A percentile compares a stretch with the other conserved stretches of the same genome.
These are phyloP conservation scores for Paramarasmius palmivorus DNA, from an alignment of 1,284 basidiomycete genomes.

Conservation along the genomic window DNA sequence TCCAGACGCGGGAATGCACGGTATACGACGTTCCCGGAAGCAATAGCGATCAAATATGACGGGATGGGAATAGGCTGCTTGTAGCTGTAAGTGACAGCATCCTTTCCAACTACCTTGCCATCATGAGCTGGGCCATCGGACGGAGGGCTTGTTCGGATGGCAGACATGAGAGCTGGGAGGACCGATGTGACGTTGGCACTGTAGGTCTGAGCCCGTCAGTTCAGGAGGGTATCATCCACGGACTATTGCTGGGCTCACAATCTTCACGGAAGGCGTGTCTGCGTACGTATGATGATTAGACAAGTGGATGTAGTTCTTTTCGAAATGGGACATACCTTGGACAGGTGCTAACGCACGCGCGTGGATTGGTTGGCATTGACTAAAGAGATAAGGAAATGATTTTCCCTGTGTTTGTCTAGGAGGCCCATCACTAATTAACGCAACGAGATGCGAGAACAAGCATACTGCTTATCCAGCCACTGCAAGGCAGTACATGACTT, in stretches of 20 bases:
- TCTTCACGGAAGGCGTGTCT: conserved; percentile 77
- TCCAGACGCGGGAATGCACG: conserved; percentile 59
- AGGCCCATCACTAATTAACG: neutral
- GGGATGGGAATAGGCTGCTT: conserved; percentile 84
- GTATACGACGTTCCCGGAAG: conserved; percentile 82
- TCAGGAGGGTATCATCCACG: neutral
- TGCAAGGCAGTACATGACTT: conserved; percentile 85
- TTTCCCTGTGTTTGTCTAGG: conserved; percentile 87
- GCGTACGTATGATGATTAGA: too few relatives aligned
- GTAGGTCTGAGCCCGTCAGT: conserved; percentile 57
- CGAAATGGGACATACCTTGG: conserved; percentile 55
- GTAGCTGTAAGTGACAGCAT: conserved; percentile 66
- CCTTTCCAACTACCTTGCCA: conserved; percentile 70
- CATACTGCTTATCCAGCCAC: conserved; percentile 84
- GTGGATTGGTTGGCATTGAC: conserved; percentile 94
- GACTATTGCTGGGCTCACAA: conserved; percentile 42
- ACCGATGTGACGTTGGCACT: conserved; percentile 72
- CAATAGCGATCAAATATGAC: conserved; percentile 87
- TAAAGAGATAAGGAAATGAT: conserved; percentile 87
- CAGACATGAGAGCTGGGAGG: conserved; percentile 85
- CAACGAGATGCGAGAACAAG: neutral
- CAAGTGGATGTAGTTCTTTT: neutral
- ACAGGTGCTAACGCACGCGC: conserved; percentile 79
- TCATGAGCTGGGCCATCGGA: conserved; percentile 64
- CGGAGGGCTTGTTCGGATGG: conserved; percentile 75